Evolutionary conservation across 352 stramenopile species (phyloP).

Genomic region (Phytopythium delawarense): DNA sequence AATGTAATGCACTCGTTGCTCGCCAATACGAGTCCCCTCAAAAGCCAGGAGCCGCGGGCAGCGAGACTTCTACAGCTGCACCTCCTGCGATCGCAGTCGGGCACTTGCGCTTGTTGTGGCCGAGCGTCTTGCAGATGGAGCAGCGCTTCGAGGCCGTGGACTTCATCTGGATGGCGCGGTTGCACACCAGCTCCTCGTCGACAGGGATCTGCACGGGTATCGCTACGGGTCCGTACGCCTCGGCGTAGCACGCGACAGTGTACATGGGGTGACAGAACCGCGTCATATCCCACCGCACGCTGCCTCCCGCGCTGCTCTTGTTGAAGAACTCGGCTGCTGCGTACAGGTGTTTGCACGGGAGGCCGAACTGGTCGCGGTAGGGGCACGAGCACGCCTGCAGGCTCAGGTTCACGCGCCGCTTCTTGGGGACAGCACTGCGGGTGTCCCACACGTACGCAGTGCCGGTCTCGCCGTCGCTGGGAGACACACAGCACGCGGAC

Average conservation of each 20-base stretch:
- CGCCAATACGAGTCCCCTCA: neutral
- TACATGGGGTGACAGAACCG: conserved; percentile 31
- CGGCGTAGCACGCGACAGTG: conserved; percentile 21
- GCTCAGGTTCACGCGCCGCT: conserved; percentile 34
- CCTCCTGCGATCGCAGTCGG: conserved; percentile 9
- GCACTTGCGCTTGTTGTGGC: conserved; percentile 42
- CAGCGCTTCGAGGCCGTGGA: conserved; percentile 25
- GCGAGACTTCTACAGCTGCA: neutral
- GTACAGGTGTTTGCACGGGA: conserved; percentile 39
- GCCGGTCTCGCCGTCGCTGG: conserved; percentile 32
- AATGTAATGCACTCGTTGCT: neutral
- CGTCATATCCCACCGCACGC: conserved; percentile 22
- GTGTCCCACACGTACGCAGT: conserved; percentile 37
- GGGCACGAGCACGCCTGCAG: conserved; percentile 28
- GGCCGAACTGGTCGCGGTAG: conserved; percentile 26
- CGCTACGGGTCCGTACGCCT: conserved; percentile 22
- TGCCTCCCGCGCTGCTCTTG: conserved; percentile 15
- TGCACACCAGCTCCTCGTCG: conserved; percentile 42
- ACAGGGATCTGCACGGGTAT: conserved; percentile 34
- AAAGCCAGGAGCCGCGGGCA: neutral
- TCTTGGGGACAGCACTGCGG: conserved; percentile 22
- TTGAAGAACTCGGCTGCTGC: conserved; percentile 37
- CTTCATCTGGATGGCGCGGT: conserved; percentile 31
- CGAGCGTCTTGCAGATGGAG: conserved; percentile 36
- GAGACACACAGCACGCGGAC: conserved; percentile 30